Evolutionary conservation across 768 basidiomycete species (phyloP).

Genomic region (Leccinellum luteum): DNA sequence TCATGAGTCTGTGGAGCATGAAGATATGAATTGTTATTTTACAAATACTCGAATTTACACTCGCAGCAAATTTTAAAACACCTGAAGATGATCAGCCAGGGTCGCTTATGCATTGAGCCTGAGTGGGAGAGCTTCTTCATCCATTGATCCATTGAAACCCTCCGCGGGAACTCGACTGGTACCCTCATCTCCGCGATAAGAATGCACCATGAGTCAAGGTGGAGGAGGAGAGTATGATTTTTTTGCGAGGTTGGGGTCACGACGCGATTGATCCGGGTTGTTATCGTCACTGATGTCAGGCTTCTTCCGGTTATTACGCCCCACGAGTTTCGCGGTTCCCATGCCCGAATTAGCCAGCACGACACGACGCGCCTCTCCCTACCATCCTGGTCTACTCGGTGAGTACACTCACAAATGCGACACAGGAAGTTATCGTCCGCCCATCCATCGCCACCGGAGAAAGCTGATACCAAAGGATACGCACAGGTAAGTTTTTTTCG

Average conservation of each 20-base stretch:
- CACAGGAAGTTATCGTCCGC: constrained; percentile 18
- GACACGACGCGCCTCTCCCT: background rate
- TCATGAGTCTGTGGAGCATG: too few relatives aligned
- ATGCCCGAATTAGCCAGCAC: background rate
- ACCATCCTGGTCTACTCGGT: background rate
- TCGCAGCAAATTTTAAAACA: too few relatives aligned
- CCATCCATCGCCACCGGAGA: background rate
- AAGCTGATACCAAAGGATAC: background rate
- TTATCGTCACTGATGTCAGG: background rate
- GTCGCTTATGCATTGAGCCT: too few relatives aligned
- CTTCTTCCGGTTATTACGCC: background rate
- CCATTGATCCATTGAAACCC: too few relatives aligned
- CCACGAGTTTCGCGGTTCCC: background rate
- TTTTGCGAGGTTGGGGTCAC: too few relatives aligned
- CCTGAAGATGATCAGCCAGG: background rate
- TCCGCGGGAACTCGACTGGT: background rate
- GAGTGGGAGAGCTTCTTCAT: too few relatives aligned
- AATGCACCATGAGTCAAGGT: background rate
- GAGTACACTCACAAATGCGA: constrained; percentile 14
- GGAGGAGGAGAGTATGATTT: background rate
- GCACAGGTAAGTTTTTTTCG: constrained; percentile 6
- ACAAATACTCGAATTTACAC: too few relatives aligned
- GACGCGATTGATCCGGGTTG: background rate
- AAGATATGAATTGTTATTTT: too few relatives aligned
- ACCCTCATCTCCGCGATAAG: background rate